Conservation (phyloP, 345 rosid species). For the Citrus trifoliata region DNA sequence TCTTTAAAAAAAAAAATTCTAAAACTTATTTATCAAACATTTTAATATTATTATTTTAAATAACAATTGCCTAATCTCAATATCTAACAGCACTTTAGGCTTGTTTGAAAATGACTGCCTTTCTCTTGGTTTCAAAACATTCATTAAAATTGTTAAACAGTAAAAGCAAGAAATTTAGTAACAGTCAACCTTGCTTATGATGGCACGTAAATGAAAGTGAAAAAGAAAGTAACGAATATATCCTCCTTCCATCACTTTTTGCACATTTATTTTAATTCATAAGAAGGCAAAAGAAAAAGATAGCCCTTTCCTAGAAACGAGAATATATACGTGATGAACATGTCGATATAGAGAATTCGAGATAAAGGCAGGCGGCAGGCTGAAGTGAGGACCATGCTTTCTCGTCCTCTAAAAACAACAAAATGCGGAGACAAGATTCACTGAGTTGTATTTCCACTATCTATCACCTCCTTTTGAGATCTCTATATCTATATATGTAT, state of each 20-base stretch:
- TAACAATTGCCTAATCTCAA: background rate
- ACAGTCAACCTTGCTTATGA: background rate
- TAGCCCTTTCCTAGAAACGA: background rate
- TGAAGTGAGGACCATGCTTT: constrained; percentile 8
- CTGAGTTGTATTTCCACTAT: constrained; percentile 34
- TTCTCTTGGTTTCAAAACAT: background rate
- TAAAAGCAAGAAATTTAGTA: background rate
- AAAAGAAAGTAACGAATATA: background rate
- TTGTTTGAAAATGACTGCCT: background rate
- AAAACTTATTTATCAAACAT: no score
- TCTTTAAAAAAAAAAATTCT: no score
- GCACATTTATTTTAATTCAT: background rate
- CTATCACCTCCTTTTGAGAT: no score
- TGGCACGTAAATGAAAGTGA: background rate
- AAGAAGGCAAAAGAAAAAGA: background rate
- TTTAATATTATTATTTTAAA: background rate
- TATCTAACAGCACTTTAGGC: no score
- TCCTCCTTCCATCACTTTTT: background rate
- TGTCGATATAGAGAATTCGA: background rate
- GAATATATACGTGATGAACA: background rate
- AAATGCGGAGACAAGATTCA: constrained; percentile 12
- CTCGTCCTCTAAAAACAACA: background rate
- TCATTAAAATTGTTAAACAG: background rate
- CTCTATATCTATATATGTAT: no score
- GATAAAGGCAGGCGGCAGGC: background rate